Percentiles rank a stretch among this genome's conserved stretches.
phyloP scores from a whole-genome alignment of 1,284 basidiomycete genomes.

The Peniophora sp. region DNA sequence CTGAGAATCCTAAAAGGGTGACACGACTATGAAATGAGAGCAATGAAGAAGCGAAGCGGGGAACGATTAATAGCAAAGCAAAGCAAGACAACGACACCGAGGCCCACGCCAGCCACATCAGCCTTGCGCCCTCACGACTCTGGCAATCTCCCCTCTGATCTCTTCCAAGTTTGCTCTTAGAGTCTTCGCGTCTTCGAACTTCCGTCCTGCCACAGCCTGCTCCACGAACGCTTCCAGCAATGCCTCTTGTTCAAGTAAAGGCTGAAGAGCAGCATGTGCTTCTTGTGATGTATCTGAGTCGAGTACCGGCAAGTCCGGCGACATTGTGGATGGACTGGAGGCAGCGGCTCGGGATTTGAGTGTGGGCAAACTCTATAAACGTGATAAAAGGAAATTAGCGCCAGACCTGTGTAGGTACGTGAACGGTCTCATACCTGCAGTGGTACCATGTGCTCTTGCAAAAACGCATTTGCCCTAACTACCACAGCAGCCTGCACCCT shows the following conservation, averaged over 20 bases:
- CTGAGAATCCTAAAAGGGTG: too few species aligned
- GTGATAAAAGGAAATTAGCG: constrained; percentile 9
- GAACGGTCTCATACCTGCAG: constrained; percentile 61
- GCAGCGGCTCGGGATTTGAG: neutral
- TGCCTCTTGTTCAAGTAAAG: constrained; percentile 85
- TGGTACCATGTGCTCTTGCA: constrained; percentile 86
- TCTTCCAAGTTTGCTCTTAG: constrained; percentile 69
- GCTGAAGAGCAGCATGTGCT: constrained; percentile 62
- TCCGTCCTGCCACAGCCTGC: constrained; percentile 76
- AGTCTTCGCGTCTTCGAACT: constrained; percentile 85
- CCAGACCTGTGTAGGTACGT: too few species aligned
- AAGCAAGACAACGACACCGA: too few species aligned
- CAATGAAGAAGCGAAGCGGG: too few species aligned
- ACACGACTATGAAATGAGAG: too few species aligned
- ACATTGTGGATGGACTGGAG: neutral
- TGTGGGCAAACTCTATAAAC: constrained; percentile 1
- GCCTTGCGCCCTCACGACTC: constrained; percentile 35
- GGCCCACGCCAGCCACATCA: too few species aligned
- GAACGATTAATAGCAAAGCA: too few species aligned
- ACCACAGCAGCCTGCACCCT: constrained; percentile 79
- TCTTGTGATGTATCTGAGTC: constrained; percentile 20
- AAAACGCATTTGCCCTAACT: constrained; percentile 70
- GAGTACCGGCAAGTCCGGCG: neutral
- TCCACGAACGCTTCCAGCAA: constrained; percentile 77
- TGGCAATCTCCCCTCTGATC: constrained; percentile 74